phyloP scores from a whole-genome alignment of 1,284 basidiomycete genomes.

The Tilletia caries region DNA sequence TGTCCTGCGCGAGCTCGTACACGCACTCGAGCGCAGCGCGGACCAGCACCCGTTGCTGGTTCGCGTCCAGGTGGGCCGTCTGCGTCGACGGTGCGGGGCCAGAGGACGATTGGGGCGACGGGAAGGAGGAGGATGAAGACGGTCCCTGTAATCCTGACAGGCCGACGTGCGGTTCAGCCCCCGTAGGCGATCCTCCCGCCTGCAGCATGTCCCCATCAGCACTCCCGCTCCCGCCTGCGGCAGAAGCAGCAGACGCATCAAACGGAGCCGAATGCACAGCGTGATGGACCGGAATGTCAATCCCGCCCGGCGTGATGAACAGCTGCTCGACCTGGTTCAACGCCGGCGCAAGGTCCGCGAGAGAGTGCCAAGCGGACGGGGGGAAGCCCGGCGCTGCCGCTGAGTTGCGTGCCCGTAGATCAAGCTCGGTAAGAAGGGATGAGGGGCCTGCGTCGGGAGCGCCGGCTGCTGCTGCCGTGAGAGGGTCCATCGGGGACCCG shows the following conservation, averaged over 20 bases:
- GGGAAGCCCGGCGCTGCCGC: background rate
- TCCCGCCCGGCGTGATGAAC: slow-evolving; percentile 46
- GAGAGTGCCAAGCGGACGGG: slow-evolving; percentile 15
- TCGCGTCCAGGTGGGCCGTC: background rate
- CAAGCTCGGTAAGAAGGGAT: too few relatives aligned
- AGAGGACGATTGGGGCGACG: background rate
- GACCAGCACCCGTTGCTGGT: slow-evolving; percentile 44
- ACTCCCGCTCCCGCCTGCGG: background rate
- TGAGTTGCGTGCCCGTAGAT: too few relatives aligned
- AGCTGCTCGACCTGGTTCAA: slow-evolving; percentile 45
- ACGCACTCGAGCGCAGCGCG: slow-evolving; percentile 44
- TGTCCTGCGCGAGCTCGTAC: slow-evolving; percentile 57
- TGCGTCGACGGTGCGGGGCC: background rate
- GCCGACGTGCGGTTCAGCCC: background rate
- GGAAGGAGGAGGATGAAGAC: background rate
- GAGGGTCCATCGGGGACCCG: too few relatives aligned
- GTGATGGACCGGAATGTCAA: slow-evolving; percentile 28
- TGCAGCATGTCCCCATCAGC: background rate
- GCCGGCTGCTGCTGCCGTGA: too few relatives aligned
- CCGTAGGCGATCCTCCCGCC: background rate
- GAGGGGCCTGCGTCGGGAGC: too few relatives aligned
- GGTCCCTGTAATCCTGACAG: background rate
- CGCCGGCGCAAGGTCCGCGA: slow-evolving; percentile 34
- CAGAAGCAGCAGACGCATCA: background rate
- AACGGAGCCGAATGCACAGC: background rate